Percentiles rank a stretch among this genome's conserved stretches.
Evolutionary conservation across 257 asterid genomes (phyloP).

Genomic region (Salvia hispanica): DNA sequence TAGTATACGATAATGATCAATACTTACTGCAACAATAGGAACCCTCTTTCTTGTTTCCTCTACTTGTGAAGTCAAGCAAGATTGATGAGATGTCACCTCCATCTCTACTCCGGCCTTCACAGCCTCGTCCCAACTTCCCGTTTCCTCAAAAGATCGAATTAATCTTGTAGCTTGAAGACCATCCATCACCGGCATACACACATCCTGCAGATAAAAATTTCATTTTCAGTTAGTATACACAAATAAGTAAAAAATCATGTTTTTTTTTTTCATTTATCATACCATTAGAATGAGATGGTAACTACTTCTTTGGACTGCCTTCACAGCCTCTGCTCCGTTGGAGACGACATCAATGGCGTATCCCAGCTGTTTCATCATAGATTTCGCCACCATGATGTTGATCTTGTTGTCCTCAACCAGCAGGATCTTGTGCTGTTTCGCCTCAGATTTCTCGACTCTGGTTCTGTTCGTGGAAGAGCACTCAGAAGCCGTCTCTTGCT

Average conservation of each 20-base stretch:
- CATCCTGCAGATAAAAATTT: constrained; percentile 54
- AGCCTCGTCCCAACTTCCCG: constrained; percentile 88
- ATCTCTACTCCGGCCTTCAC: constrained; percentile 63
- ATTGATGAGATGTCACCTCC: constrained; percentile 38
- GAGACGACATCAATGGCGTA: constrained; percentile 60
- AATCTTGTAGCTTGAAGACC: constrained; percentile 84
- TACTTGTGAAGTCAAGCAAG: constrained; percentile 27
- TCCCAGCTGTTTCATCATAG: constrained; percentile 88
- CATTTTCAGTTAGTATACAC: not conserved
- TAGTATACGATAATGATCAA: not conserved
- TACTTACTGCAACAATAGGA: constrained; percentile 77
- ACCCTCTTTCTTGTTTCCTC: constrained; percentile 46
- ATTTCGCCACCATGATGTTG: constrained; percentile 75
- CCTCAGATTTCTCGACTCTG: constrained; percentile 23
- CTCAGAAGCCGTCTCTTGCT: constrained; percentile 37
- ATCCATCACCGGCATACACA: constrained; percentile 92
- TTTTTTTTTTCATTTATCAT: constrained; percentile 18
- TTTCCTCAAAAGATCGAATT: constrained; percentile 80
- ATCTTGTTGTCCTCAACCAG: constrained; percentile 87
- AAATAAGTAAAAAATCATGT: not conserved
- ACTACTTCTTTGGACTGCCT: constrained; percentile 52
- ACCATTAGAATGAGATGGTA: constrained; percentile 84
- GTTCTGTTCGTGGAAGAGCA: constrained; percentile 47
- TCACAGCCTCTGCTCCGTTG: constrained; percentile 79
- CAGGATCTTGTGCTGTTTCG: constrained; percentile 64